Evolutionary conservation across 2,329 filamentous ascomycete species (phyloP), one percentile per base, ranked within the genome.

Genomic region (Penicillium sp.): DNA sequence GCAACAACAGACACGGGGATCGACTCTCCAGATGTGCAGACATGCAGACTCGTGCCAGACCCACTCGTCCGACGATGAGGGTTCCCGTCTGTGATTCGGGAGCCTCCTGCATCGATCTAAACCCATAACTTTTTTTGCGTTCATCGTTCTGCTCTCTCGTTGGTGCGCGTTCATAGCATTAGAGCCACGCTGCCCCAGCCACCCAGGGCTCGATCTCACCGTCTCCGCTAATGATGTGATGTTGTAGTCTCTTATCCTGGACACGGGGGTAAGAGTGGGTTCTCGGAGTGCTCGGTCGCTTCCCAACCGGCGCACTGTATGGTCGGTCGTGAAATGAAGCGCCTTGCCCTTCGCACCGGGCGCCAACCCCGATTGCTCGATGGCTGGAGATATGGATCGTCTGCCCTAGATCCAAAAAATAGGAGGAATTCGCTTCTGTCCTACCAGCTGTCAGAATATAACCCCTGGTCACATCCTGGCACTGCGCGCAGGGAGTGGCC

Each of bases 221-320:
- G 63, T 63, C 54, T 66, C 67, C 62, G 61, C 67, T 70, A 69
- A 70, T 70, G 54, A 64, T 56, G 59, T 65, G 54, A 53, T 63
- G 46, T 51, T 56, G 37, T 46, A 47, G 56, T 59, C 54, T 54
- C 48, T 52, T 54, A 60, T 63, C 58, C 55, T 59, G 58, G 50
- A 49, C 36, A 60, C 44, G 52, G 44, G 28, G 53, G 34, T 16
- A 31, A 45, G 26, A 34, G 56, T 55, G 56, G 54, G 51, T 53
- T 36, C 54, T 48, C 23, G 16, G 5, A 45, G 45, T 47, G 23
- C 29, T 48, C 45, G 19, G 16, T 51, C 39, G 48, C 36, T 42
- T 19, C 26, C 40, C 33, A 39, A 42, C 18, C 24, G 11, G 61
- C 44, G 26, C 48, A 47, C 45, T 63, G 61, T 62, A 62, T 65